Conservation (phyloP, 2,329 filamentous ascomycete genomes). For the Neoascochyta sp. region DNA sequence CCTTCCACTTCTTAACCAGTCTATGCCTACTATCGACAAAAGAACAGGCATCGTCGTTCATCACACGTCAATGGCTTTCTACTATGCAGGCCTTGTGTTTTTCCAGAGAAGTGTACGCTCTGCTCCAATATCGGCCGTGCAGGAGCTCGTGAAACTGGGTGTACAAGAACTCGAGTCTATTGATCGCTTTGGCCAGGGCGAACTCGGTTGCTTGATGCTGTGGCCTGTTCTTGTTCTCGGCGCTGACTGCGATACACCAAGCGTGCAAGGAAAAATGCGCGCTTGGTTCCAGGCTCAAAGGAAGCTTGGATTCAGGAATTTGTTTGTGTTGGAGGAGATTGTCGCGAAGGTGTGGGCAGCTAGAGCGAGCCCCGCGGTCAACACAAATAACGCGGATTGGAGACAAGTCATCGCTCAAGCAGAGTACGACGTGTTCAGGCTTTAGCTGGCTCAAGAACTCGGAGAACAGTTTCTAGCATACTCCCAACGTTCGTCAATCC, state of each 20-base stretch:
- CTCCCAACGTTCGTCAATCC: not conserved
- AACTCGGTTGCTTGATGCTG: slow-evolving; percentile 9
- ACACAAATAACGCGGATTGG: slow-evolving; percentile 3
- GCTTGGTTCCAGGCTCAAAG: slow-evolving; percentile 7
- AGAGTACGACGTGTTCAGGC: slow-evolving; percentile 9
- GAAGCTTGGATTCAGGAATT: slow-evolving; percentile 8
- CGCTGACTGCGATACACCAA: slow-evolving; percentile 5
- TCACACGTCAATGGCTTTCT: slow-evolving; percentile 9
- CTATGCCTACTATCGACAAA: not conserved
- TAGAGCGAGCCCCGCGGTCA: not conserved
- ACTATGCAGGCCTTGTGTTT: slow-evolving; percentile 10
- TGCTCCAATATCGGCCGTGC: slow-evolving; percentile 3
- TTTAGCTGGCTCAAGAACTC: not conserved
- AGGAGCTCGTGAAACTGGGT: slow-evolving; percentile 8
- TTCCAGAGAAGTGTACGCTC: slow-evolving; percentile 8
- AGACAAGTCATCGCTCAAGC: slow-evolving; percentile 4
- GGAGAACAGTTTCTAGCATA: not conserved
- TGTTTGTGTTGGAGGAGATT: slow-evolving; percentile 6
- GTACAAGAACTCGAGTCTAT: slow-evolving; percentile 9
- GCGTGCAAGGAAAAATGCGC: slow-evolving; percentile 3
- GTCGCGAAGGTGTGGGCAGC: slow-evolving; percentile 6
- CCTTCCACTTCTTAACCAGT: not conserved
- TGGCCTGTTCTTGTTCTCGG: slow-evolving; percentile 12
- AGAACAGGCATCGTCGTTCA: slow-evolving; percentile 5
- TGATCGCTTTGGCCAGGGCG: slow-evolving; percentile 5